Evolutionary conservation across 2,329 filamentous ascomycete species (phyloP), one percentile per base, ranked within the genome.

Genomic region (Ophiostoma sp.): DNA sequence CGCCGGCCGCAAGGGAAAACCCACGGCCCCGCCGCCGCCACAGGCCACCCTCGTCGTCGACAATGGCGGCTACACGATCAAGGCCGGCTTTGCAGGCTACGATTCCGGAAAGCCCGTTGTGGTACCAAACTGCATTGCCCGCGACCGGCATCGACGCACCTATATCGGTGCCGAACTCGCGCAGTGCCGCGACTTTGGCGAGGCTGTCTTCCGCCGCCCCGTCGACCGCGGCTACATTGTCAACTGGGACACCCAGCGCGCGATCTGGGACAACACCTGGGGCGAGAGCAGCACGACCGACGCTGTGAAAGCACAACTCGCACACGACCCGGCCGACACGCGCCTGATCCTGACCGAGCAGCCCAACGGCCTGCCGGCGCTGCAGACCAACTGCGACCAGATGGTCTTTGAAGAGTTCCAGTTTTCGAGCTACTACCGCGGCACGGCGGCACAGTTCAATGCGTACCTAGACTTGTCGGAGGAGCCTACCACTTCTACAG

Each of bases 391-490:
- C 76, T 93, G 92, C 73, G 95, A 99, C 75, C 94, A 99, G 80
- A 92, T 99, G 75, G 87, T 98, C 1, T 98, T 99, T 81, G 95
- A 99, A 76, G 93, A 98, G 76, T 99, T 95, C 80, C 92, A 92
- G 2, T 99, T 99, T 78, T 86, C 89, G 11, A 89, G 90, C 72
- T 96, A 96, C 79, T 90, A 89, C 72, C 87, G 95, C 70, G 88
- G 86, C 3, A 18, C 65, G 92, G 92, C 87, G 0, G 84, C 92
- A 5, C 83, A 86, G 0, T 84, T 96, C 69, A 94, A 93, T 74
- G 90, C 92, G 9, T 96, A 94, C 79, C 90, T 92, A 74, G 89
- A 95, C 70, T 9, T 70, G 41, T 36, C 47, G 5, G 38, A 9
- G 18, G 44, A 41, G 12, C 27, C 27, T 27, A 27, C 27, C 2